These are phyloP conservation scores for Wickerhamomyces subpelliculosus DNA, from an alignment of 805 yeast species.

Conservation along the genomic window DNA sequence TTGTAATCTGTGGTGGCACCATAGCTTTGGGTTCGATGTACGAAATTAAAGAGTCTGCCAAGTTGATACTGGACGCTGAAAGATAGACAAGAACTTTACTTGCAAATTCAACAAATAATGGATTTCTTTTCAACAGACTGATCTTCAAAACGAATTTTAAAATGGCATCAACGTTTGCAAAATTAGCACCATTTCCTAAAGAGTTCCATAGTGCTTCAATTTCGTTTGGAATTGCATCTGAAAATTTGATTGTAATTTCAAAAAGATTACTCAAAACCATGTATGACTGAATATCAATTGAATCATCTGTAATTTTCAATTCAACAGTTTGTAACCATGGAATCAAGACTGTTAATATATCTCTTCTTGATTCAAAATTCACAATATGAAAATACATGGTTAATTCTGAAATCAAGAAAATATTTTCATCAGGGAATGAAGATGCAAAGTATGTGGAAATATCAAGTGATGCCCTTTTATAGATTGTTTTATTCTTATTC, in stretches of 20 bases:
- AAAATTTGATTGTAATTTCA: conserved; percentile 76
- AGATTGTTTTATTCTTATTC: conserved; percentile 74
- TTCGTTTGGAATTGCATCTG: conserved; percentile 71
- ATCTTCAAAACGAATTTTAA: conserved; percentile 62
- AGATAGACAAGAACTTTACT: conserved; percentile 78
- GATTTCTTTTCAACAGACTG: conserved; percentile 63
- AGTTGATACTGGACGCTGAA: conserved; percentile 46
- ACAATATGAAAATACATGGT: conserved; percentile 63
- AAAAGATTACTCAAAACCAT: conserved; percentile 79
- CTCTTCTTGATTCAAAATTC: conserved; percentile 55
- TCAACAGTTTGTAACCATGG: conserved; percentile 93
- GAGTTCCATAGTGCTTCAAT: conserved; percentile 96
- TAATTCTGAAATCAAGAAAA: conserved; percentile 61
- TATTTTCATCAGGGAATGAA: conserved; percentile 50
- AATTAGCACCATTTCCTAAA: conserved; percentile 66
- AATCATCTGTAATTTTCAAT: conserved; percentile 39
- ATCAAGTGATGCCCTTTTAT: conserved; percentile 78
- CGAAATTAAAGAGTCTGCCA: conserved; percentile 55
- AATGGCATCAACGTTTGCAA: conserved; percentile 64
- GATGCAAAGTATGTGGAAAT: conserved; percentile 68
- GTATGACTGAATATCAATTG: conserved; percentile 31
- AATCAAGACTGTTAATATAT: conserved; percentile 67
- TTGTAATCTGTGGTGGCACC: conserved; percentile 62
- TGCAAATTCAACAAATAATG: conserved; percentile 69
- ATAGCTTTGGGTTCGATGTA: conserved; percentile 79